A percentile compares a stretch with the other conserved stretches of the same genome.
These are phyloP conservation scores for Cenococcum geophilum DNA, from an alignment of 495 filamentous ascomycete species.

Conservation along the genomic window DNA sequence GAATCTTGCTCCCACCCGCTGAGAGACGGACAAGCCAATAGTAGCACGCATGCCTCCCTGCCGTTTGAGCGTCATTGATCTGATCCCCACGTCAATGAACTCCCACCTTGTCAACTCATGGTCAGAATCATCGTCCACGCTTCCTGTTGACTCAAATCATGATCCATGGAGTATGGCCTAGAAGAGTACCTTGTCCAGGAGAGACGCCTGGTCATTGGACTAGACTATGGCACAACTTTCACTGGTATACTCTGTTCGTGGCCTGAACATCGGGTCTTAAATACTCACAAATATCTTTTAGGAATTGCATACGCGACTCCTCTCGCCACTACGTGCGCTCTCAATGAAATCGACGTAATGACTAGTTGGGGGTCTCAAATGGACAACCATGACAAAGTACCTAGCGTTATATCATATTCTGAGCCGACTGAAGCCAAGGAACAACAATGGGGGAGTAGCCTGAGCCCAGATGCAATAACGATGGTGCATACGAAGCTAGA, in stretches of 20 bases:
- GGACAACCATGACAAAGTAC: slow-evolving; percentile 14
- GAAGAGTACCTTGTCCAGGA: too few species aligned
- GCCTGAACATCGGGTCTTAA: neutral
- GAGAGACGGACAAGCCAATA: too few species aligned
- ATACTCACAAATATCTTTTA: slow-evolving; percentile 4
- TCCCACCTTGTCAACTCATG: too few species aligned
- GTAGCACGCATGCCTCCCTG: too few species aligned
- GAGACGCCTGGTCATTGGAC: slow-evolving; percentile 17
- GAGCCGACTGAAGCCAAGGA: slow-evolving; percentile 1
- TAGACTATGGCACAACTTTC: slow-evolving; percentile 23
- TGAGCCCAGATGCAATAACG: slow-evolving; percentile 13
- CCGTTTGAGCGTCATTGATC: too few species aligned
- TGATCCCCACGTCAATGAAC: too few species aligned
- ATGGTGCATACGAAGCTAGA: slow-evolving; percentile 24
- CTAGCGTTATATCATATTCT: slow-evolving; percentile 23
- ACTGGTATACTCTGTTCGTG: slow-evolving; percentile 10
- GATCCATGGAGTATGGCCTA: too few species aligned
- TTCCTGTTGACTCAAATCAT: too few species aligned
- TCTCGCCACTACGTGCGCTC: neutral
- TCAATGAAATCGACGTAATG: slow-evolving; percentile 16
- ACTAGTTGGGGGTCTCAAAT: slow-evolving; percentile 5
- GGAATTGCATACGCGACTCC: slow-evolving; percentile 19
- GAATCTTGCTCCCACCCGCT: too few species aligned
- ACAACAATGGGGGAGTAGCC: slow-evolving; percentile 17
- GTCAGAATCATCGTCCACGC: too few species aligned